phyloP scores from a whole-genome alignment of 2,329 filamentous ascomycete genomes.

The Harringtonia aguacate region DNA sequence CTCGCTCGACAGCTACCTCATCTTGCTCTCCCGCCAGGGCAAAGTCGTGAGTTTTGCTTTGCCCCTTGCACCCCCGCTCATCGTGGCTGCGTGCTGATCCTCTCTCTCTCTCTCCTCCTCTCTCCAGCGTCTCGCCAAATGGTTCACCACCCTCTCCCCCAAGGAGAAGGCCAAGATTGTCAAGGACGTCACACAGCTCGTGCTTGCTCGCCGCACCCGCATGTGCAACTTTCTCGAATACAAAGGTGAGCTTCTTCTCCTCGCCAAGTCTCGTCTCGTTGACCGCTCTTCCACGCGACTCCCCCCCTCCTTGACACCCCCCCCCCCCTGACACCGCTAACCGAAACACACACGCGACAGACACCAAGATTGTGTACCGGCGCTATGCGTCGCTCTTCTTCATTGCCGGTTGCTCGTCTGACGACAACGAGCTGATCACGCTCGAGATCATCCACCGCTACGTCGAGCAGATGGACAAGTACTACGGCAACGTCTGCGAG shows the following conservation, averaged over 20 bases:
- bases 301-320: neutral
- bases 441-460: slow-evolving; percentile 99
- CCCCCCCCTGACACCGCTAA: neutral
- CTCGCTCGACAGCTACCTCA: slow-evolving; percentile 68
- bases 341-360: slow-evolving; percentile 32
- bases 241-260: slow-evolving; percentile 76
- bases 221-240: slow-evolving; percentile 99
- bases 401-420: slow-evolving; percentile 93
- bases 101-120: neutral
- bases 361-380: slow-evolving; percentile 97
- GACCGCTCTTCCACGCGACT: neutral
- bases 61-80: slow-evolving; percentile 10
- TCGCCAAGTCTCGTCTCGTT: too few species aligned
- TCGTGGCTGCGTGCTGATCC: slow-evolving; percentile 17
- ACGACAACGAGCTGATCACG: slow-evolving; percentile 95
- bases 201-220: slow-evolving; percentile 86
- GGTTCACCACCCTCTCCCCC: slow-evolving; percentile 96
- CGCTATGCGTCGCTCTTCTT: slow-evolving; percentile 99
- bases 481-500: slow-evolving; percentile 99
- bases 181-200: slow-evolving; percentile 97
- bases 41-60: slow-evolving; percentile 73
- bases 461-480: slow-evolving; percentile 99
- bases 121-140: slow-evolving; percentile 92
- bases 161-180: slow-evolving; percentile 99
- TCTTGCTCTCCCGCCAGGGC: slow-evolving; percentile 93